Evolutionary conservation across 768 basidiomycete species (phyloP), one percentile per base, ranked within the genome.

Genomic region (Termitomyces sp.): DNA sequence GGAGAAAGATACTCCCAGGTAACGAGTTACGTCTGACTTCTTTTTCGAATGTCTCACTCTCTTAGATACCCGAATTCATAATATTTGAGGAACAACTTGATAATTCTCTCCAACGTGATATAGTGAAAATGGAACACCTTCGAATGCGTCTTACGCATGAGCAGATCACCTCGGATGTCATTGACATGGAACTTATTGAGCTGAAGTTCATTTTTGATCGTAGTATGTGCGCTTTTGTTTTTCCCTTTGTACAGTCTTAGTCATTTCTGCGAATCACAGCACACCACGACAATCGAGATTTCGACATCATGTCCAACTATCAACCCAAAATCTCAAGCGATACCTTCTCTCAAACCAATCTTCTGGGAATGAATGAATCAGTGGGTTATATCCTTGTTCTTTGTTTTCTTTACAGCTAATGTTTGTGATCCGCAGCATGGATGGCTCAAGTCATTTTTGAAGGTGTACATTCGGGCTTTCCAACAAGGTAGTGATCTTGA

Each of bases 281-380:
- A 59, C 90, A 94, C 64, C 80, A 87, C 59, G 94, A 96, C 72
- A 96, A 96, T 71, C 88, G 94, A 8, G 94, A 96, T 74, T 88
- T 89, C 66, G 79, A 80, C 43, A 86, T 94, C 51, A 74, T 96
- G 31, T 84, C 89, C 7, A 87, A 87, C 70, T 91, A 92, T 66
- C 94, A 96, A 67, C 90, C 91, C 0, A 75, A 69, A 46, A 72
- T 70, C 40, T 76, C 74, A 25, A 69, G 77, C 10, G 74, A 81
- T 5, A 80, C 94, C 59, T 81, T 87, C 64, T 76, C 85, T 55
- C 91, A 92, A 69, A 92, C 88, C 0, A 71, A 83, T 20, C 73
- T 93, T 9, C 86, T 93, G 54, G 83, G 77, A 17, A 85, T 81
- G 56, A 75, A 73, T 85, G 86, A 62, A 88, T 91, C 74, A 64